Conservation (phyloP, 768 basidiomycete species). For the Tricholoma sp. region DNA sequence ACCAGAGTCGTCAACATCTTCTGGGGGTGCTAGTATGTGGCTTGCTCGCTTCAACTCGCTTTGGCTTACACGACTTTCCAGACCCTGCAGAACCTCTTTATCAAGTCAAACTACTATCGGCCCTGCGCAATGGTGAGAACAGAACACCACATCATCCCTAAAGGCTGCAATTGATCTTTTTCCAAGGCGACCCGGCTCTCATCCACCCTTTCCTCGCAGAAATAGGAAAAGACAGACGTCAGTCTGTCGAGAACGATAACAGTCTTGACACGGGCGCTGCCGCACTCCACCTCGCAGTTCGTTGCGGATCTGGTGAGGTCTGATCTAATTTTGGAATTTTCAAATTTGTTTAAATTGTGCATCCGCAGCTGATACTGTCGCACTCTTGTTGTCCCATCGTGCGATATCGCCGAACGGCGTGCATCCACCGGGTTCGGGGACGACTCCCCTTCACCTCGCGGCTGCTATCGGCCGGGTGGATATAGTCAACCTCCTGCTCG, state of each 20-base stretch:
- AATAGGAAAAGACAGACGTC: constrained; percentile 60
- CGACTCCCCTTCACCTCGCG: constrained; percentile 63
- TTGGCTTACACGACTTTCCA: background rate
- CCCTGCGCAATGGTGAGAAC: constrained; percentile 54
- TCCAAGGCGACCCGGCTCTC: constrained; percentile 63
- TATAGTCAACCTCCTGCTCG: constrained; percentile 69
- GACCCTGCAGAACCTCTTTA: constrained; percentile 40
- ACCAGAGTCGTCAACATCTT: background rate
- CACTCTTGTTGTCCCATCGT: constrained; percentile 63
- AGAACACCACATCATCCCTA: background rate
- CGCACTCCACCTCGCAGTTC: constrained; percentile 77
- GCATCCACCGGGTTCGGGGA: constrained; percentile 70
- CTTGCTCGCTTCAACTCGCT: background rate
- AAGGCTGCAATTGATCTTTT: constrained; percentile 1
- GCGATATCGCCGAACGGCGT: constrained; percentile 76
- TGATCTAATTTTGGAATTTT: background rate
- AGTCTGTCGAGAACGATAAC: constrained; percentile 35
- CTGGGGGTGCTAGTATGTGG: constrained; percentile 1
- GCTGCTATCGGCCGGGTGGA: constrained; percentile 70
- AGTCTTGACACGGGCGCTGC: constrained; percentile 62
- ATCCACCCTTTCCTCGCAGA: constrained; percentile 82
- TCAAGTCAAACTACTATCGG: constrained; percentile 61
- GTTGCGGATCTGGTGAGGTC: constrained; percentile 67
- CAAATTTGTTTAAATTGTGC: background rate
- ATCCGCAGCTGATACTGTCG: constrained; percentile 61